phyloP scores from a whole-genome alignment of 106 monocot genomes.

The Allium fistulosum region DNA sequence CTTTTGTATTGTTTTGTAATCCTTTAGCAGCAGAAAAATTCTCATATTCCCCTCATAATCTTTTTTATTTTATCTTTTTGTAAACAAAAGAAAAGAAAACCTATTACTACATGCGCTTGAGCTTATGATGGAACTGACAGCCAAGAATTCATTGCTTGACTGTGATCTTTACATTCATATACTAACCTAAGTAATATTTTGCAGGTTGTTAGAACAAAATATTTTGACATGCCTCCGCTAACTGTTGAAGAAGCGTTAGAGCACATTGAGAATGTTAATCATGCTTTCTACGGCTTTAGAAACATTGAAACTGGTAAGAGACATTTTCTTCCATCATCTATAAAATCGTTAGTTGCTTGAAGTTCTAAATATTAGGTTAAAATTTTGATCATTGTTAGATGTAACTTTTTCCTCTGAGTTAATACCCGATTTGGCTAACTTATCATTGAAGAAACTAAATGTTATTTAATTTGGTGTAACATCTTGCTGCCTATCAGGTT shows the following conservation, averaged over 20 bases:
- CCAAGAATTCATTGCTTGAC: not conserved
- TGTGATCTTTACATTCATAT: not conserved
- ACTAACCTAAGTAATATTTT: not conserved
- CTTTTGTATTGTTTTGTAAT: too few relatives aligned
- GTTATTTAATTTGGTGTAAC: not conserved
- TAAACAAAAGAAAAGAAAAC: too few relatives aligned
- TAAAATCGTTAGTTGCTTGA: too few relatives aligned
- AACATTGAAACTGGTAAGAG: conserved; percentile 75
- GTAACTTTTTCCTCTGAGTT: too few relatives aligned
- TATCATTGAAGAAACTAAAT: not conserved
- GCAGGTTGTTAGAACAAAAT: conserved; percentile 85
- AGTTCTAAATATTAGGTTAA: not conserved
- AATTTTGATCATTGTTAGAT: too few relatives aligned
- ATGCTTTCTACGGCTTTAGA: conserved; percentile 90
- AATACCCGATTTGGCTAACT: too few relatives aligned
- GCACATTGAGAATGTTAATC: conserved; percentile 85
- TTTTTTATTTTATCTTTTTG: too few relatives aligned
- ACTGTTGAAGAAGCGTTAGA: conserved; percentile 76
- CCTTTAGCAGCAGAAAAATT: too few relatives aligned
- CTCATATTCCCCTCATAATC: too few relatives aligned
- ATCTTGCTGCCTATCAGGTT: not conserved
- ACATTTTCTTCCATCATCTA: not conserved
- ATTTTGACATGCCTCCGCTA: conserved; percentile 89
- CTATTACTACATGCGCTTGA: too few relatives aligned
- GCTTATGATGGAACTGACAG: too few relatives aligned